phyloP scores from a whole-genome alignment of 495 filamentous ascomycete species.

The Cudoniella acicularis region DNA sequence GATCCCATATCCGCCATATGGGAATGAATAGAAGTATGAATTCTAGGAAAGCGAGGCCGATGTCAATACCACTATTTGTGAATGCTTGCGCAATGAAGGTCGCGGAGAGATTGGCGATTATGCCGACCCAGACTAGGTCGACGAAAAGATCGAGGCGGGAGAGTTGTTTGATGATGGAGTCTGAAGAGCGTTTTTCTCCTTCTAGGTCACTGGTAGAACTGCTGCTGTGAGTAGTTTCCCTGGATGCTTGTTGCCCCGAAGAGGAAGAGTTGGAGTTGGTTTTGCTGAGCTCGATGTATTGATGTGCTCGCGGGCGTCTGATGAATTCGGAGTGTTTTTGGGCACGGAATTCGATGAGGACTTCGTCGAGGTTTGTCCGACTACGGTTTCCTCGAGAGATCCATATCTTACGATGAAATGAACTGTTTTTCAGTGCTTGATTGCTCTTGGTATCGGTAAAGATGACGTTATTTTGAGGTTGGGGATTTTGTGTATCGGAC shows the following conservation, averaged over 20 bases:
- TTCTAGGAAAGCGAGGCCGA: slow-evolving; percentile 8
- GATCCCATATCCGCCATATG: slow-evolving; percentile 22
- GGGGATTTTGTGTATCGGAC: background rate
- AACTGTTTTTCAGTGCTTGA: background rate
- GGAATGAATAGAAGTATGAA: slow-evolving; percentile 22
- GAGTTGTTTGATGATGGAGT: slow-evolving; percentile 7
- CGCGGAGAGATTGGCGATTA: slow-evolving; percentile 21
- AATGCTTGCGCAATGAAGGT: slow-evolving; percentile 14
- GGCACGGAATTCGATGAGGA: background rate
- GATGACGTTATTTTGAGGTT: background rate
- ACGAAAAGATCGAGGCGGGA: slow-evolving; percentile 20
- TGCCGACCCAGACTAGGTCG: slow-evolving; percentile 24
- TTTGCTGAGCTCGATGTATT: background rate
- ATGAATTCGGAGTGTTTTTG: slow-evolving; percentile 18
- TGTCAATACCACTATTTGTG: background rate
- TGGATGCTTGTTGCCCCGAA: background rate
- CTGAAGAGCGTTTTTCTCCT: slow-evolving; percentile 12
- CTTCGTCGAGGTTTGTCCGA: slow-evolving; percentile 32
- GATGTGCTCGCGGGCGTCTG: slow-evolving; percentile 31
- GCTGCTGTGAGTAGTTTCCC: too few species aligned
- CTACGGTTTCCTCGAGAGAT: slow-evolving; percentile 28
- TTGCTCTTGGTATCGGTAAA: background rate
- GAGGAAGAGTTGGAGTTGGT: background rate
- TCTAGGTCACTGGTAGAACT: too few species aligned
- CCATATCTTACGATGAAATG: background rate